Base-by-base conservation (phyloP, 345 rosid species). In the Cochlearia excelsa region DNA sequence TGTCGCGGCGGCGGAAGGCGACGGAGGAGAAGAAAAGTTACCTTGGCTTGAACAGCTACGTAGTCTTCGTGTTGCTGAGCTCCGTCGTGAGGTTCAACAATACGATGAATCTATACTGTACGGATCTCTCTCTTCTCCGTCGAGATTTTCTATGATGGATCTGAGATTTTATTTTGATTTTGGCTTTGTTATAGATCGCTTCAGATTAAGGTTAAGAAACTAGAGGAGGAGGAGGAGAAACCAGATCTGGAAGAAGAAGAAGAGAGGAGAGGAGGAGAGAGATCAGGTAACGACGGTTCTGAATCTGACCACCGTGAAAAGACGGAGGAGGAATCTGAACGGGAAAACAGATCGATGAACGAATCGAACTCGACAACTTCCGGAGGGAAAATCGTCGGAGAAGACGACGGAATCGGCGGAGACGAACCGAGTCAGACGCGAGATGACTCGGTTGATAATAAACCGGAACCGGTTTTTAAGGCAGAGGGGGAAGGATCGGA, bases 1-100 rank as follows among this genome's bases (percentile, higher is more conserved):
- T 26, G 41, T 16, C 23, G 41, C 4, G 51, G 10, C 9, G 58
- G 26, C 9, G 43, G 11, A 2, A 39, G 26, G 1, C 51, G 39
- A 6, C 27, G 56, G 52, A 41, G 6, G 58, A 59, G 56, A 28
- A n/a, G 73, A 55, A 55, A 68, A 34, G 4, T 46, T 80, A 34
- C 88, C 88, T 23, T 84, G 85, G 88, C 78, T 88, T 2, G 87
- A 88, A 39, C 79, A 84, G 44, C 78, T 89, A 33, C 79, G 90
- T 31, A 74, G 76, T 57, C 78, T 79, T 45, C 87, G 96, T 6
- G 80, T 88, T n/a, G 86, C 82, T 26, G 90, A 88, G 79, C 84
- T 88, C 59, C 79, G 80, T 53, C 87, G 75, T 51, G 90, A 85
- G 53, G 78, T 88, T 71, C 76, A 80, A 26, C 93, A 80, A 9